phyloP scores from a whole-genome alignment of 768 basidiomycete genomes.

The Lentinula guzmanii region DNA sequence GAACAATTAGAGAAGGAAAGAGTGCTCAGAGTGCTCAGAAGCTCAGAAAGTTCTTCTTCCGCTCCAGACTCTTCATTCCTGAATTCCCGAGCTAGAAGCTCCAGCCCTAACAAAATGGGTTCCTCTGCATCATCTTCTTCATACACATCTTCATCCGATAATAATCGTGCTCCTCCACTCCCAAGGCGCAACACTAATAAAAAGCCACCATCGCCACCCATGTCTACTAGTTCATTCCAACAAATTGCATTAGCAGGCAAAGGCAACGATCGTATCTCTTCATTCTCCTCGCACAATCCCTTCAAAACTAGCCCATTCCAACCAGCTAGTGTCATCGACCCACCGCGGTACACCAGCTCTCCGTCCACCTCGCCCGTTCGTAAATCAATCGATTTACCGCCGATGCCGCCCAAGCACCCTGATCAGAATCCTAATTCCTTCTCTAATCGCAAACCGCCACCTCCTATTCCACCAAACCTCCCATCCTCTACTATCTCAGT shows the following conservation, averaged over 20 bases:
- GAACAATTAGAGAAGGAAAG: conserved; percentile 64
- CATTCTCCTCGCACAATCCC: conserved; percentile 8
- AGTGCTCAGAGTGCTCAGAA: conserved; percentile 66
- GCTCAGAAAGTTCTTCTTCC: conserved; percentile 32
- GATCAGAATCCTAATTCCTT: conserved; percentile 5
- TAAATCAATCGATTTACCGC: conserved; percentile 14
- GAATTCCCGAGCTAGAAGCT: conserved; percentile 20
- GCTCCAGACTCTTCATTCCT: conserved; percentile 11
- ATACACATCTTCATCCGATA: conserved; percentile 6
- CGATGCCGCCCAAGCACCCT: conserved; percentile 13
- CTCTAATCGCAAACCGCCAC: conserved; percentile 9
- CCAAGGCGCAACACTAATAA: conserved; percentile 7
- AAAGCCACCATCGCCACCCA: conserved; percentile 28
- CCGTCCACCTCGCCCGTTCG: conserved; percentile 25
- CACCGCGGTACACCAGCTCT: conserved; percentile 12
- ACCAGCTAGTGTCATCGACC: conserved; percentile 1
- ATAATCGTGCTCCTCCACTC: conserved; percentile 9
- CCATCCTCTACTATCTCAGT: conserved; percentile 5
- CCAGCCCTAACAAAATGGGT: conserved; percentile 20
- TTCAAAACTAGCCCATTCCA: conserved; percentile 1
- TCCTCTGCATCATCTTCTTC: conserved; percentile 7
- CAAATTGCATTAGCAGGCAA: conserved; percentile 36
- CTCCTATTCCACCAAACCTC: conserved; percentile 5
- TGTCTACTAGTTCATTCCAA: conserved; percentile 39
- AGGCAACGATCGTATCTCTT: conserved; percentile 8